Conservation (phyloP, 2,329 filamentous ascomycete genomes). For the Chaetothyriales sp. region DNA sequence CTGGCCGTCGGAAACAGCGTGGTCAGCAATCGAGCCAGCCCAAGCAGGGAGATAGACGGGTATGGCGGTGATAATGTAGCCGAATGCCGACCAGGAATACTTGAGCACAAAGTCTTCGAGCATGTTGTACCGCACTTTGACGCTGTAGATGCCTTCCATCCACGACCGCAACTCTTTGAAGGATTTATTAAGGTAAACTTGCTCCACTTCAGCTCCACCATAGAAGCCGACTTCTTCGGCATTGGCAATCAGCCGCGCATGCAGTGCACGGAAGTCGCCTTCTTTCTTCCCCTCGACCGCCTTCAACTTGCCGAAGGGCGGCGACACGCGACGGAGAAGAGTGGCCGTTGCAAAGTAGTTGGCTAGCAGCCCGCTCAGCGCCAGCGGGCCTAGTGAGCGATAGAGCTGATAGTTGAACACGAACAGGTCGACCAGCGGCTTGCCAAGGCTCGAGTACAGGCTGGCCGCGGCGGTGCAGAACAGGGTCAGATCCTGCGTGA, state of each 20-base stretch:
- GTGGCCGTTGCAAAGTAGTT: constrained; percentile 94
- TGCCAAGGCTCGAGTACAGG: constrained; percentile 91
- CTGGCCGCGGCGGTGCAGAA: constrained; percentile 90
- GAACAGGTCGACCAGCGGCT: constrained; percentile 89
- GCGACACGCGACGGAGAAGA: constrained; percentile 73
- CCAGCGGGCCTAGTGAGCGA: constrained; percentile 75
- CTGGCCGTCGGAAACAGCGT: constrained; percentile 6
- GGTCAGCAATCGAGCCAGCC: constrained; percentile 66
- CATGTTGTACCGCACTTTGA: constrained; percentile 98
- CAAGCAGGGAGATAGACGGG: constrained; percentile 90
- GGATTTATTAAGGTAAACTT: constrained; percentile 77
- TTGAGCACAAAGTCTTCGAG: constrained; percentile 96
- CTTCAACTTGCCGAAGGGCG: constrained; percentile 92
- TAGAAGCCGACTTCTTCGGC: constrained; percentile 98
- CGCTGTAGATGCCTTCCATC: constrained; percentile 97
- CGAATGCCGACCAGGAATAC: constrained; percentile 97
- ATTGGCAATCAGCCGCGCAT: constrained; percentile 86
- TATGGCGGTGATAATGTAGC: constrained; percentile 82
- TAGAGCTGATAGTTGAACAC: constrained; percentile 98
- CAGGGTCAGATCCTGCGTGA: constrained; percentile 88
- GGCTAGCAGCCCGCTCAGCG: constrained; percentile 69
- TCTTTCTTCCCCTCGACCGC: constrained; percentile 91
- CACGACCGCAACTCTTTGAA: constrained; percentile 86
- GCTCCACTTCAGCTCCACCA: constrained; percentile 87
- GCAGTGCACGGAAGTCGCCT: constrained; percentile 83